Conservation (phyloP, 2,329 filamentous ascomycete genomes). For the Furcasterigmium sp. region DNA sequence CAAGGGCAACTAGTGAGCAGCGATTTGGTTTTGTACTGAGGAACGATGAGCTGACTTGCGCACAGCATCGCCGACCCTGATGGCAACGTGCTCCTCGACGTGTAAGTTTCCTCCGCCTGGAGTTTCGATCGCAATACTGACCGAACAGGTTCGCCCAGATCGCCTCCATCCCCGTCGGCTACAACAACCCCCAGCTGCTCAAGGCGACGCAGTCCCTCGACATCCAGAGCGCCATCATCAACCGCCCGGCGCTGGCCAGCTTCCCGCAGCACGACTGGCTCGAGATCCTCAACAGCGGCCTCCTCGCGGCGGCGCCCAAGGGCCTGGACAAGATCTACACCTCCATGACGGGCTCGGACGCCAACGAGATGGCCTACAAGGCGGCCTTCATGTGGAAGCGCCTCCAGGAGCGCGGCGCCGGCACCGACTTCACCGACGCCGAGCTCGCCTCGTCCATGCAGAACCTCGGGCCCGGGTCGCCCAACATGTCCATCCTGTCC, state of each 20-base stretch:
- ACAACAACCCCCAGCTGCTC: conserved; percentile 69
- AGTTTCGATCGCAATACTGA: too few relatives aligned
- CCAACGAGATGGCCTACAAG: conserved; percentile 83
- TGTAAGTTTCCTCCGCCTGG: conserved; percentile 21
- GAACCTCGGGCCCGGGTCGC: conserved; percentile 68
- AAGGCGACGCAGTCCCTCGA: conserved; percentile 62
- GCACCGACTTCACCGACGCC: conserved; percentile 64
- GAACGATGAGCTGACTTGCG: neutral
- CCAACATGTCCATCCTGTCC: conserved; percentile 70
- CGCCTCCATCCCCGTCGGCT: conserved; percentile 77
- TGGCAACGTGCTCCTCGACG: conserved; percentile 43
- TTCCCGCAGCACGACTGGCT: conserved; percentile 75
- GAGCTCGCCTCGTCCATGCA: conserved; percentile 65
- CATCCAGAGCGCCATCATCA: conserved; percentile 70
- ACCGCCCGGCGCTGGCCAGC: conserved; percentile 74
- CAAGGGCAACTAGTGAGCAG: conserved; percentile 37
- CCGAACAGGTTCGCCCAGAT: conserved; percentile 62
- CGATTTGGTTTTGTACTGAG: neutral
- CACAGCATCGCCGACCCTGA: conserved; percentile 39
- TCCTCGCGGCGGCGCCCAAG: conserved; percentile 68
- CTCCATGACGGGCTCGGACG: conserved; percentile 72
- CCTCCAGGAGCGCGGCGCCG: conserved; percentile 63
- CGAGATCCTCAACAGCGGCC: conserved; percentile 63
- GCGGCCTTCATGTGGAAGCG: conserved; percentile 80
- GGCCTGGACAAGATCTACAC: conserved; percentile 78